Evolutionary conservation across 2,329 filamentous ascomycete species (phyloP).

Genomic region (Cytospora schulzeri): DNA sequence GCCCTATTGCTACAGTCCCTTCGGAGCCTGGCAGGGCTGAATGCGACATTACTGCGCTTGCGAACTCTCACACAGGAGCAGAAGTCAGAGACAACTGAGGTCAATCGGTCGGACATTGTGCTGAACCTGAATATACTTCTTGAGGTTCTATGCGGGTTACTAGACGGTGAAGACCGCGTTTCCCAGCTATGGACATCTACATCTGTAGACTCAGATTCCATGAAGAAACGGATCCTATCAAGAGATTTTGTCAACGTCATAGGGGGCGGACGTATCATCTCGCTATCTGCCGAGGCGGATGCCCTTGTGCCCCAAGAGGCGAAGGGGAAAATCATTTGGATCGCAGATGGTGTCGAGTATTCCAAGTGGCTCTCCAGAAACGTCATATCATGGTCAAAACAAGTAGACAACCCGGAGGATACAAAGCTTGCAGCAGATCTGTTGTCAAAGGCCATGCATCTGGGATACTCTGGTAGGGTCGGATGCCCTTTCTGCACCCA

Average conservation of each 20-base stretch:
- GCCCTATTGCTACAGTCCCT: slow-evolving; percentile 65
- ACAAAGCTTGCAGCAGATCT: slow-evolving; percentile 49
- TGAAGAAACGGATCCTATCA: slow-evolving; percentile 39
- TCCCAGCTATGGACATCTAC: slow-evolving; percentile 42
- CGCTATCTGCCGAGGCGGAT: slow-evolving; percentile 58
- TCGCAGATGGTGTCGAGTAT: slow-evolving; percentile 66
- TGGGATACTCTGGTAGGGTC: slow-evolving; percentile 71
- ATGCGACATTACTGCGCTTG: slow-evolving; percentile 72
- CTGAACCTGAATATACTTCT: slow-evolving; percentile 49
- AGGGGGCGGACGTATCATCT: slow-evolving; percentile 52
- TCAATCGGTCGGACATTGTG: slow-evolving; percentile 44
- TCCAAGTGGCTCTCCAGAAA: slow-evolving; percentile 71
- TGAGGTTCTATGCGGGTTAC: slow-evolving; percentile 46
- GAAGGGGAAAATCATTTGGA: slow-evolving; percentile 52
- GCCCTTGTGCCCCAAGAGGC: slow-evolving; percentile 45
- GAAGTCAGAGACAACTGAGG: slow-evolving; percentile 41
- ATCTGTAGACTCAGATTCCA: slow-evolving; percentile 26
- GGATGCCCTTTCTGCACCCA: too few species aligned
- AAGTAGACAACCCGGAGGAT: slow-evolving; percentile 35
- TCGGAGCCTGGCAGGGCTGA: slow-evolving; percentile 74
- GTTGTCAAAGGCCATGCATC: slow-evolving; percentile 61
- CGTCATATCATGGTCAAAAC: slow-evolving; percentile 51
- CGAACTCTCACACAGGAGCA: slow-evolving; percentile 60
- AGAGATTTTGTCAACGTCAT: slow-evolving; percentile 51
- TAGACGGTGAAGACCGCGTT: slow-evolving; percentile 43